Evolutionary conservation across 768 basidiomycete genomes (phyloP).

Genomic region (Pholiota molesta): DNA sequence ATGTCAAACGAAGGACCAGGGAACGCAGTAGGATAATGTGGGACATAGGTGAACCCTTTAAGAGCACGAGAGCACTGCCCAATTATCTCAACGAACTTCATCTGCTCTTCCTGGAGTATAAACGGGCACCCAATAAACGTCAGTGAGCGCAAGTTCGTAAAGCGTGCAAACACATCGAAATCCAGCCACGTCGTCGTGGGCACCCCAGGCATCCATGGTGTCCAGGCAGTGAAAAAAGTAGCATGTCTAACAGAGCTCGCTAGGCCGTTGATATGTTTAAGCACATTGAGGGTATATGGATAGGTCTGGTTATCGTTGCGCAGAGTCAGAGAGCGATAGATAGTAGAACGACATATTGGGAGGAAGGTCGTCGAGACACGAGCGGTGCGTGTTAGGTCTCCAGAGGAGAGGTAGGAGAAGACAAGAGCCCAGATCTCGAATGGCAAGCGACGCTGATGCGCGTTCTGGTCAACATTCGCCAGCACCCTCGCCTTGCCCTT

Average conservation of each 20-base stretch:
- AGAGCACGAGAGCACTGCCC: neutral
- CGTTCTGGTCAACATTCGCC: neutral
- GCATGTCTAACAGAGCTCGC: neutral
- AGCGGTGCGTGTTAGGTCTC: conserved; percentile 4
- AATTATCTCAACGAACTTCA: conserved; percentile 3
- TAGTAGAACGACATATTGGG: neutral
- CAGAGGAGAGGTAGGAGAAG: neutral
- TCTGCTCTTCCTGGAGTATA: conserved; percentile 3
- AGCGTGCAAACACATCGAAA: neutral
- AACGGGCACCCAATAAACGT: conserved; percentile 10
- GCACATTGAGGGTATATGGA: neutral
- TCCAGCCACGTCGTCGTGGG: conserved; percentile 7
- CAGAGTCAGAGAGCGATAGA: conserved; percentile 8
- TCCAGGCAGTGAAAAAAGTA: conserved; percentile 10
- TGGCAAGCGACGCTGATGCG: conserved; percentile 2
- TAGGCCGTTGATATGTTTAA: neutral
- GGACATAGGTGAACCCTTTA: conserved; percentile 5
- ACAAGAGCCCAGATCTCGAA: conserved; percentile 11
- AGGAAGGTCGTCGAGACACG: conserved; percentile 8
- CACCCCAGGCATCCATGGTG: neutral
- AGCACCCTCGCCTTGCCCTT: neutral
- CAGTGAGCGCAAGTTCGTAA: conserved; percentile 3
- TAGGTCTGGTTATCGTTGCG: conserved; percentile 8
- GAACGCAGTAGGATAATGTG: conserved; percentile 1
- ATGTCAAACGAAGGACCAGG: neutral